Evolutionary conservation across 2,329 filamentous ascomycete genomes (phyloP), one percentile per base, ranked within the genome.

Genomic region (Penicillium sclerotigenum): DNA sequence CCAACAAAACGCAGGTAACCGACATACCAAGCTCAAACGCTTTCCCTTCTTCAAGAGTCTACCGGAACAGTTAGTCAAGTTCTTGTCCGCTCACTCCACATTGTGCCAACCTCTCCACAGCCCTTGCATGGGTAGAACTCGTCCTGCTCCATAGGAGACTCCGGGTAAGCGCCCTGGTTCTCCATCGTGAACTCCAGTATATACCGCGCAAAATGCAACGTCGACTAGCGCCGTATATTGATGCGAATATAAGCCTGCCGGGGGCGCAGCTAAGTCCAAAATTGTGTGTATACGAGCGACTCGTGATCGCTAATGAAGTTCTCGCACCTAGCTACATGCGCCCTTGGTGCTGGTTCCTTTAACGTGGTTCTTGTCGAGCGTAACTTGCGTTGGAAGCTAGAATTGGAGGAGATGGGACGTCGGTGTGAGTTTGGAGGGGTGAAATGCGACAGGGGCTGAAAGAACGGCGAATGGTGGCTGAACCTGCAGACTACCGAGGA

Each of bases 41-140:
- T 77, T 97, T 97, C 68, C 94, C 94, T 81, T 99, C 94, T 76
- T 99, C 94, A 20, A 99, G 83, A 65, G 97, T 96, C 91, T 97
- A 73, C 54, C 24, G 3, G 13, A 36, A 34, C 37, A 9, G 40
- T 63, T 53, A 64, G 59, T 56, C 42, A 45, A n/a, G 41, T 46
- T 47, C 52, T 34, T 56, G 49, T 43, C 18, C 26, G 9, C 37
- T 20, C 4, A 33, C 28, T 50, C 24, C 51, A 20, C 38, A 46
- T 40, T 16, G 37, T 60, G 59, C 68, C 67, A 81, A 95, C 90
- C 82, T 95, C 90, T 78, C 91, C 91, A 76, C 91, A 96, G 57
- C 90, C 91, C 80, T 95, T 96, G 80, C 91, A 96, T 59, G 90
- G 90, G 70, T 90, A 95, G 63, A 82, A 79, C 58, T 96, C 91